Conservation (phyloP, 2,329 filamentous ascomycete genomes). For the Penicillium corylophilum region DNA sequence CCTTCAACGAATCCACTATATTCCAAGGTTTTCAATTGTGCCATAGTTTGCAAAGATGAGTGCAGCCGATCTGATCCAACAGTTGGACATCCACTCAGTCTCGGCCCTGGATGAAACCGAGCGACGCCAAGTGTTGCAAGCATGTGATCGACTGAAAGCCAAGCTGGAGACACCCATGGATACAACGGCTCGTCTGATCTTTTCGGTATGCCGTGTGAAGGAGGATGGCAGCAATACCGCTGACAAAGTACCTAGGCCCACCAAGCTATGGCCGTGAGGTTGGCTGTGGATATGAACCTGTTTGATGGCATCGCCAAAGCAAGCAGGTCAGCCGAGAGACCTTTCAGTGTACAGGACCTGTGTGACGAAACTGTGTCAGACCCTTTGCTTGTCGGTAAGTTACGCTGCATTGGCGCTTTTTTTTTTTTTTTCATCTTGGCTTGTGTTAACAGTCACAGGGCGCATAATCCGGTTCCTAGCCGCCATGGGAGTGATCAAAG, state of each 20-base stretch:
- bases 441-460: background rate
- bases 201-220: slow-evolving; percentile 13
- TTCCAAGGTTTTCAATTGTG: background rate
- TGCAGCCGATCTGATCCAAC: background rate
- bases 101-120: slow-evolving; percentile 5
- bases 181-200: slow-evolving; percentile 5
- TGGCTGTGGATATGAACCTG: slow-evolving; percentile 13
- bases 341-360: background rate
- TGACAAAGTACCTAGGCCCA: background rate
- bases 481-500: slow-evolving; percentile 9
- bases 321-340: background rate
- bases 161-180: slow-evolving; percentile 8
- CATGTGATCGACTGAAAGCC: slow-evolving; percentile 13
- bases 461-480: slow-evolving; percentile 13
- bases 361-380: background rate
- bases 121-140: slow-evolving; percentile 9
- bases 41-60: background rate
- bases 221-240: background rate
- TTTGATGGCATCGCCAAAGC: slow-evolving; percentile 12
- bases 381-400: slow-evolving; percentile 11
- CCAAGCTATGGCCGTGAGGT: slow-evolving; percentile 13
- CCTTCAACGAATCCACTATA: background rate
- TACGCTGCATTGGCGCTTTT: background rate
- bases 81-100: background rate
- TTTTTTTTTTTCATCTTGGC: background rate